Percentiles rank a stretch among this genome's conserved stretches.
phyloP scores from a whole-genome alignment of 805 yeast species.

The Saccharomycopsis malanga region DNA sequence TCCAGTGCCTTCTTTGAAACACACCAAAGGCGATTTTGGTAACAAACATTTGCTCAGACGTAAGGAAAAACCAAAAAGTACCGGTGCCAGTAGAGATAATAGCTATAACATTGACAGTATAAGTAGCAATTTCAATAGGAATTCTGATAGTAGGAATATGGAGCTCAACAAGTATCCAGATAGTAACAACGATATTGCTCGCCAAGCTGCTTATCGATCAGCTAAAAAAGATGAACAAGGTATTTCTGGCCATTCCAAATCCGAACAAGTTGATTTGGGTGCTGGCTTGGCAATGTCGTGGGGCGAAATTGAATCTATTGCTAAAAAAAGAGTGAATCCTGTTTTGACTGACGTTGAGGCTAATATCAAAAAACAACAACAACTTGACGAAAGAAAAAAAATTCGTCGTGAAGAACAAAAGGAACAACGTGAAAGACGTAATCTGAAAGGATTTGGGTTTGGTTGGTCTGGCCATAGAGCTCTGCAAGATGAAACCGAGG shows the following conservation, averaged over 20 bases:
- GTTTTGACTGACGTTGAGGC: slow-evolving; percentile 1
- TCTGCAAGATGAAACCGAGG: too few species aligned
- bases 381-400: not conserved
- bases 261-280: slow-evolving; percentile 10
- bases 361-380: not conserved
- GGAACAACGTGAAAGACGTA: not conserved
- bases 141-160: too few species aligned
- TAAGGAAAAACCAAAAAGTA: not conserved
- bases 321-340: slow-evolving; percentile 9
- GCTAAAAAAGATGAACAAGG: not conserved
- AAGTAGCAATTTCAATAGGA: too few species aligned
- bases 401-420: not conserved
- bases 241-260: not conserved
- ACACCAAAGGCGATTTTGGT: not conserved
- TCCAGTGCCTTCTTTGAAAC: not conserved
- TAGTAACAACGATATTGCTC: not conserved
- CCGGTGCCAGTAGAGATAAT: not conserved
- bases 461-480: too few species aligned
- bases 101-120: not conserved
- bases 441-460: too few species aligned
- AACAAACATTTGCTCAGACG: not conserved
- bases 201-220: not conserved
- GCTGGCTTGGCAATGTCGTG: slow-evolving; percentile 10
- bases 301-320: slow-evolving; percentile 7
- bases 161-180: too few species aligned